Conservation (phyloP, 2,329 filamentous ascomycete genomes). For the Apiospora phragmitis region DNA sequence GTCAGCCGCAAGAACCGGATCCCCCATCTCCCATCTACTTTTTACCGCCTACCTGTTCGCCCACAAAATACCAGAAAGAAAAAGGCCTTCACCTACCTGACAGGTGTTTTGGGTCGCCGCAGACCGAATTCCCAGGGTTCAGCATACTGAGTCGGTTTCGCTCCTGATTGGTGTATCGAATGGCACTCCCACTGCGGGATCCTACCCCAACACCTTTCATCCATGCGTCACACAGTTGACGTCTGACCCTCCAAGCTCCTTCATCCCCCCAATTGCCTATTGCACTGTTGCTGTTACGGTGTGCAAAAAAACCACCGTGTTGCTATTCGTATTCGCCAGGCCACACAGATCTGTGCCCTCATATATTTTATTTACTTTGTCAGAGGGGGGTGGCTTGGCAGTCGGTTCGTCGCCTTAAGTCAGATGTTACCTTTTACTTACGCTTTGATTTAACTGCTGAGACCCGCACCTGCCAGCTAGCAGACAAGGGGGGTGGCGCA, state of each 20-base stretch:
- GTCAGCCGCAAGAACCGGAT: not conserved
- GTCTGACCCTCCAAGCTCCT: conserved; percentile 1
- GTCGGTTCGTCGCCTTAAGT: not conserved
- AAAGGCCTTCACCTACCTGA: not conserved
- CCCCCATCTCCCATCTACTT: not conserved
- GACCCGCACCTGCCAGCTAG: not conserved
- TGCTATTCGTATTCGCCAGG: not conserved
- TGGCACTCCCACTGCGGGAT: not conserved
- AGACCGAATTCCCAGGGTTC: not conserved
- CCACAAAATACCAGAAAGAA: not conserved
- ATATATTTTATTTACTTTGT: not conserved
- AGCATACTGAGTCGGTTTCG: not conserved
- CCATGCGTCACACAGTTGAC: conserved; percentile 7
- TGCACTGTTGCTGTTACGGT: not conserved
- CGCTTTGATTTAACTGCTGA: not conserved
- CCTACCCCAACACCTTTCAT: not conserved
- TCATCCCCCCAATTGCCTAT: not conserved
- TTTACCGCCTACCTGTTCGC: not conserved
- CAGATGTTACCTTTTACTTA: not conserved
- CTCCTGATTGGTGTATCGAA: not conserved
- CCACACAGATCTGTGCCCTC: not conserved
- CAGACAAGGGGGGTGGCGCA: not conserved
- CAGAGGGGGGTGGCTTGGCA: not conserved
- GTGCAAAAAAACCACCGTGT: not conserved
- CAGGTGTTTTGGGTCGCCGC: not conserved